phyloP scores from a whole-genome alignment of 176 grass and related monocot genomes.

The Ampelocalamus luodianensis region DNA sequence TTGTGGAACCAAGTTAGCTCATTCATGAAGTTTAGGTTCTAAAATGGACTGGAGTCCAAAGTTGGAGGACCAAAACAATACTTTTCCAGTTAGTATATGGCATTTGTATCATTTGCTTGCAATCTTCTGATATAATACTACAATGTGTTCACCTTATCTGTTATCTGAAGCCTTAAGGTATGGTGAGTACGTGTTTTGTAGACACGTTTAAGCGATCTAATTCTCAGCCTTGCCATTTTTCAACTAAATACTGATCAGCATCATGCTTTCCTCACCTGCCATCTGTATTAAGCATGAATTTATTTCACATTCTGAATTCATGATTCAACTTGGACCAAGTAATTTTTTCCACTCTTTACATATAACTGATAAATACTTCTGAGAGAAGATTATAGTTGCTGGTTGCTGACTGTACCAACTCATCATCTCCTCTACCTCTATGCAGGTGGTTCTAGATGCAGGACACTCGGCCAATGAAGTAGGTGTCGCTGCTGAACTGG shows the following conservation, averaged over 20 bases:
- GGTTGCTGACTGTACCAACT: background rate
- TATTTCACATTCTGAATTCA: background rate
- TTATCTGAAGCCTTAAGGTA: background rate
- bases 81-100: background rate
- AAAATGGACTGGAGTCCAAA: background rate
- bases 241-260: too few relatives aligned
- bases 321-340: background rate
- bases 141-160: background rate
- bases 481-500: slow-evolving; percentile 65
- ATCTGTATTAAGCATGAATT: background rate
- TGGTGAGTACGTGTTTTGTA: background rate
- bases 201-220: background rate
- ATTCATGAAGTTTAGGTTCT: background rate
- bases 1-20: slow-evolving; percentile 19
- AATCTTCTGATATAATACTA: background rate
- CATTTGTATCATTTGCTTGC: background rate
- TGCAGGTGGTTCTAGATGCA: slow-evolving; percentile 83
- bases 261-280: background rate
- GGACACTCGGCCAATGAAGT: slow-evolving; percentile 93
- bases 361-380: background rate
- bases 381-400: background rate
- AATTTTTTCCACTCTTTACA: too few relatives aligned
- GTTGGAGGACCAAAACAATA: background rate
- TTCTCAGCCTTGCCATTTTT: background rate
- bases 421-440: background rate